These are phyloP conservation scores for Triticum monococcum DNA, from an alignment of 176 grass and related monocot species.

Conservation along the genomic window DNA sequence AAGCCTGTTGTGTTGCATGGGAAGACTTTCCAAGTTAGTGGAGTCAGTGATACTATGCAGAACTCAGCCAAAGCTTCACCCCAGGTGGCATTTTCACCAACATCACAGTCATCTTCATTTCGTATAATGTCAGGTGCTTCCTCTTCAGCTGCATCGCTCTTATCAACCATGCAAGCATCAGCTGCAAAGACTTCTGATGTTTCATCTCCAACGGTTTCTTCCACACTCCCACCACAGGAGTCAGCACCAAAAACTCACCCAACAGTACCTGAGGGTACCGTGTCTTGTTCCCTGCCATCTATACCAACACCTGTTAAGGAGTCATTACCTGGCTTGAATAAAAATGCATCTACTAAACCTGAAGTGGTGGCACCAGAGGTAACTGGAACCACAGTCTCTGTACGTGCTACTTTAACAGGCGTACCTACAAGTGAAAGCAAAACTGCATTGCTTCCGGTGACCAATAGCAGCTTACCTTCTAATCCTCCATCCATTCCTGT, in stretches of 20 bases:
- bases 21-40: constrained; percentile 32
- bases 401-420: constrained; percentile 25
- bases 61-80: constrained; percentile 35
- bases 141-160: constrained; percentile 23
- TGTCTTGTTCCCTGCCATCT: constrained; percentile 41
- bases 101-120: constrained; percentile 9
- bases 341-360: constrained; percentile 40
- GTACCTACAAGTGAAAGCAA: constrained; percentile 38
- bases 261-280: constrained; percentile 20
- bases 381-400: constrained; percentile 37
- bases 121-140: constrained; percentile 22
- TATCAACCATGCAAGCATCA: constrained; percentile 30
- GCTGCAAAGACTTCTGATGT: constrained; percentile 19
- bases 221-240: constrained; percentile 15
- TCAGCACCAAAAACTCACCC: constrained; percentile 36
- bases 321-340: constrained; percentile 30
- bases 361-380: constrained; percentile 43
- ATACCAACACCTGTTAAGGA: constrained; percentile 30
- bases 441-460: constrained; percentile 29
- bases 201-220: constrained; percentile 34
- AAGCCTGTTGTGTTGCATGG: constrained; percentile 26
- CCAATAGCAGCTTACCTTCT: constrained; percentile 41
- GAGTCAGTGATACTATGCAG: constrained; percentile 13
- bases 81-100: constrained; percentile 23
- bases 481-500: constrained; percentile 13